These are phyloP conservation scores for Hyphopichia homilentoma DNA, from an alignment of 805 yeast species.

Conservation along the genomic window DNA sequence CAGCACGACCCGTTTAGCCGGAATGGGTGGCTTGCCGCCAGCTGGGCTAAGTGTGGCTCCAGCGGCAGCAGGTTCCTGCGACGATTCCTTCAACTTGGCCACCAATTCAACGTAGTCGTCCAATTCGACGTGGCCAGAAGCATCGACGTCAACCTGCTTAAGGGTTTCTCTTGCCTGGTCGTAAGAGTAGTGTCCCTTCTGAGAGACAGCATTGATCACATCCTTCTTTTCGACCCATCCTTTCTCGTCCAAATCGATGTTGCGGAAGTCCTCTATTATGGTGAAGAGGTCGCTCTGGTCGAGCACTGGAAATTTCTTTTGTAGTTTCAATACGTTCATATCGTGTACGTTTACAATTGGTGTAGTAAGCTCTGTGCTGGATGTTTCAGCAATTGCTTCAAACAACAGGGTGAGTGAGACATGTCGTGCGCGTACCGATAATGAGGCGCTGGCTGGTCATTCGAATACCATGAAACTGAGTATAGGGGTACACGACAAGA, in stretches of 20 bases:
- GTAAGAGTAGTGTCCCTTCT: conserved; percentile 75
- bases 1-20: conserved; percentile 17
- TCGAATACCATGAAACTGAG: no score
- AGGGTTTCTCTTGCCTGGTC: conserved; percentile 93
- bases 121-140: conserved; percentile 93
- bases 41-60: no score
- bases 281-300: conserved; percentile 83
- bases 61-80: conserved; percentile 12
- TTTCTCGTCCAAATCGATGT: conserved; percentile 82
- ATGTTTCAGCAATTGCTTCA: no score
- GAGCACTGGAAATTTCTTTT: conserved; percentile 80
- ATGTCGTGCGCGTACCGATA: no score
- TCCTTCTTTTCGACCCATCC: conserved; percentile 94
- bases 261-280: conserved; percentile 80
- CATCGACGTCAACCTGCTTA: conserved; percentile 88
- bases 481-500: no score
- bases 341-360: no score
- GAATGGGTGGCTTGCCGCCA: conserved; percentile 7
- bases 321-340: conserved; percentile 43
- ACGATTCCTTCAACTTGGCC: conserved; percentile 66
- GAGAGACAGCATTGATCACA: conserved; percentile 78
- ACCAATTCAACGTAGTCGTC: conserved; percentile 88
- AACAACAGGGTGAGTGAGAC: no score
- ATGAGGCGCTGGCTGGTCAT: no score
- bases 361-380: no score